Percentiles rank a stretch among this genome's conserved stretches.
phyloP scores from a whole-genome alignment of 2,329 filamentous ascomycete species.

The Chaetothyriales sp. region DNA sequence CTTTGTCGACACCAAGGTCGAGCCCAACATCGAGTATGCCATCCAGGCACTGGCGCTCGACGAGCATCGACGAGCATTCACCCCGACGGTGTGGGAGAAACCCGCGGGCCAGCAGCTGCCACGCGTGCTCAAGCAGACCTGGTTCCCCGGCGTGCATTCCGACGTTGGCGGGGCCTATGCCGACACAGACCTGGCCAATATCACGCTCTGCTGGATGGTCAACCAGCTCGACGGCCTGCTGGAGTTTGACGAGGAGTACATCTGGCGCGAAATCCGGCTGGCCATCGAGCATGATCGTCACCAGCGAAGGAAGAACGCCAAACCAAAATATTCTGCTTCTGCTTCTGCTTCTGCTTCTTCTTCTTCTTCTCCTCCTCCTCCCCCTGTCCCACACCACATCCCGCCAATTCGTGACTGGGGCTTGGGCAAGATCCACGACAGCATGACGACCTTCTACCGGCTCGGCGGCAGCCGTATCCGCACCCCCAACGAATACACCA shows the following conservation, averaged over 20 bases:
- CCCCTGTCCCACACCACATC: background rate
- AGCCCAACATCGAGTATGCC: constrained; percentile 21
- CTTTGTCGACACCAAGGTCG: constrained; percentile 21
- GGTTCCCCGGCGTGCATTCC: constrained; percentile 35
- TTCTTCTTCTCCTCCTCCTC: too few species aligned
- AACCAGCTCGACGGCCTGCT: constrained; percentile 23
- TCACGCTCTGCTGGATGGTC: constrained; percentile 38
- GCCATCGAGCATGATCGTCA: constrained; percentile 4
- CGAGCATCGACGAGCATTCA: constrained; percentile 20
- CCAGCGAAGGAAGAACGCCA: background rate
- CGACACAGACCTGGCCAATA: constrained; percentile 34
- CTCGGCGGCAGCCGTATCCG: constrained; percentile 13
- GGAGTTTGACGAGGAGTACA: constrained; percentile 15
- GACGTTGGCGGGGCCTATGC: constrained; percentile 34
- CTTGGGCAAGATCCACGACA: constrained; percentile 17
- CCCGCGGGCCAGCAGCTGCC: constrained; percentile 17
- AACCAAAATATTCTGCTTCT: too few species aligned
- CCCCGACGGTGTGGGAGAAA: constrained; percentile 21
- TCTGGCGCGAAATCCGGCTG: constrained; percentile 10
- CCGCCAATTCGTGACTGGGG: constrained; percentile 12
- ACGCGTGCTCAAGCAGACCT: constrained; percentile 28
- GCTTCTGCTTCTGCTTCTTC: too few species aligned
- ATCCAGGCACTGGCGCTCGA: constrained; percentile 23
- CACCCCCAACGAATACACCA: constrained; percentile 17
- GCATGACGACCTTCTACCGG: constrained; percentile 13